Conservation (phyloP, 805 yeast genomes). For the Yamadazyma laniorum region DNA sequence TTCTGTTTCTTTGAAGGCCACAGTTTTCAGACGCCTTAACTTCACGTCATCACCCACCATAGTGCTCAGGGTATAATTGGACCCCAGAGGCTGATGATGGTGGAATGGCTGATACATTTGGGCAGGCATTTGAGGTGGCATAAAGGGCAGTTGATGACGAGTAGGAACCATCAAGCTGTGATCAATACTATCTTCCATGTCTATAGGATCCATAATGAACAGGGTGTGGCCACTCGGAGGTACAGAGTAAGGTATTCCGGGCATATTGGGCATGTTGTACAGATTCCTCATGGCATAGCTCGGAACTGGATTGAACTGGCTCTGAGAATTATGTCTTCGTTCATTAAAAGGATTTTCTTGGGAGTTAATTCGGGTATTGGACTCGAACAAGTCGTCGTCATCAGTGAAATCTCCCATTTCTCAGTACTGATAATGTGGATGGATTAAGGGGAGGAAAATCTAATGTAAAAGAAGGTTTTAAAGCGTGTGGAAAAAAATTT, state of each 20-base stretch:
- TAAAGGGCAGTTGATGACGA: slow-evolving; percentile 3
- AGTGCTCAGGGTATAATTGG: slow-evolving; percentile 13
- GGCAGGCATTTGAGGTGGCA: slow-evolving; percentile 12
- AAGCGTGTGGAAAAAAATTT: no score
- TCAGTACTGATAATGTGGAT: no score
- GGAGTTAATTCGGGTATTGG: slow-evolving; percentile 7
- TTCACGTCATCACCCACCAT: slow-evolving; percentile 12
- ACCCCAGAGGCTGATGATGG: slow-evolving; percentile 7
- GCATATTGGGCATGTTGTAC: slow-evolving; percentile 5
- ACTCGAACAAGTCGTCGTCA: slow-evolving; percentile 15
- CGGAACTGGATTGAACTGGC: background rate
- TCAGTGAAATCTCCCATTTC: slow-evolving; percentile 7
- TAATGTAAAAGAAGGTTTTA: no score
- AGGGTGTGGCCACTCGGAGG: background rate
- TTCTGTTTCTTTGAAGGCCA: slow-evolving; percentile 29
- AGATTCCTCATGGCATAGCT: slow-evolving; percentile 7
- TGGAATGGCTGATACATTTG: slow-evolving; percentile 9
- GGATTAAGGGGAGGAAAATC: no score
- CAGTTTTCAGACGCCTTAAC: slow-evolving; percentile 21
- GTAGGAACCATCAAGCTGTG: background rate
- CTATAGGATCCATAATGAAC: slow-evolving; percentile 1
- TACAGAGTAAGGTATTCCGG: no score
- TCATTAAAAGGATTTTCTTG: background rate
- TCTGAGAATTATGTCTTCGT: background rate
- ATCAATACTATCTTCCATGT: slow-evolving; percentile 1